Conservation (phyloP, 2,329 filamentous ascomycete species). For the Colletotrichum caudatum region DNA sequence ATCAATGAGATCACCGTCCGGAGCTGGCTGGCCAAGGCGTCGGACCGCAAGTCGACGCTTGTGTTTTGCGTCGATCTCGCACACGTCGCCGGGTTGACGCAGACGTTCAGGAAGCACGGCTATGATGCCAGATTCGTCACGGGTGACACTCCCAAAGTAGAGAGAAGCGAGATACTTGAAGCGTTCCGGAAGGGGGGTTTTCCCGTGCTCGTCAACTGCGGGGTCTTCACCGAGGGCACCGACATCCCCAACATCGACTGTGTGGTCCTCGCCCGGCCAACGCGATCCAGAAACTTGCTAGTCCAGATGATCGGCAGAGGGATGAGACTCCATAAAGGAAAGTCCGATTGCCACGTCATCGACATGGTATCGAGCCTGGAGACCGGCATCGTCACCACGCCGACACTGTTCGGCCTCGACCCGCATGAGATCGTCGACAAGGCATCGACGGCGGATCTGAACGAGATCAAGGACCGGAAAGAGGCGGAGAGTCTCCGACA, state of each 20-base stretch:
- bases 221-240: slow-evolving; percentile 96
- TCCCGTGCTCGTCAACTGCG: slow-evolving; percentile 92
- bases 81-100: slow-evolving; percentile 82
- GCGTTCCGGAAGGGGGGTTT: slow-evolving; percentile 82
- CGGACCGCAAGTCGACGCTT: slow-evolving; percentile 82
- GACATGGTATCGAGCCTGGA: slow-evolving; percentile 92
- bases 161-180: slow-evolving; percentile 77
- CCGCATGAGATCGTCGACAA: slow-evolving; percentile 80
- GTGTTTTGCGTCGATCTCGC: slow-evolving; percentile 94
- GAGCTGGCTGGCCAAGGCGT: slow-evolving; percentile 84
- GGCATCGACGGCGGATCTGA: slow-evolving; percentile 73
- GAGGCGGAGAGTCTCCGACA: slow-evolving; percentile 56
- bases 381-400: slow-evolving; percentile 88
- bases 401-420: slow-evolving; percentile 93
- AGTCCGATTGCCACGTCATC: slow-evolving; percentile 92
- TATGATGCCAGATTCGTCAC: slow-evolving; percentile 91
- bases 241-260: slow-evolving; percentile 99
- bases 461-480: slow-evolving; percentile 62
- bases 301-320: slow-evolving; percentile 98
- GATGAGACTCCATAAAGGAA: slow-evolving; percentile 83
- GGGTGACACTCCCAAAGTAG: slow-evolving; percentile 77
- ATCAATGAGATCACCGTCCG: slow-evolving; percentile 88
- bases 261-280: slow-evolving; percentile 87
- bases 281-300: slow-evolving; percentile 90
- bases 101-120: slow-evolving; percentile 80